phyloP scores from a whole-genome alignment of 352 stramenopile genomes.

The Globisporangium ultimum region DNA sequence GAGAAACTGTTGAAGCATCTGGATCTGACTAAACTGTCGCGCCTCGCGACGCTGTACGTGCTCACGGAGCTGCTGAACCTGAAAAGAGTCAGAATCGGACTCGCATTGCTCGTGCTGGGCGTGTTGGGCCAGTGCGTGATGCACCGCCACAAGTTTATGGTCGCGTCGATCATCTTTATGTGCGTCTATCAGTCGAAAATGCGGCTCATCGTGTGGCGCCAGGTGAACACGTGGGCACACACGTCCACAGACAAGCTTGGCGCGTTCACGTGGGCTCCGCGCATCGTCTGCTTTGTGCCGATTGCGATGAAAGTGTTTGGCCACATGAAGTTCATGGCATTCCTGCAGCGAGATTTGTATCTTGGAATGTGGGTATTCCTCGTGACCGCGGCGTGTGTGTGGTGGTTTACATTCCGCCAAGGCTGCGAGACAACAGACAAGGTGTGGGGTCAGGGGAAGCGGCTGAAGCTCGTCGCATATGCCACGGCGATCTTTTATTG shows the following conservation, averaged over 20 bases:
- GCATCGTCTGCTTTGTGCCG: constrained; percentile 45
- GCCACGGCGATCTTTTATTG: constrained; percentile 52
- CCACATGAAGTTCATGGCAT: constrained; percentile 71
- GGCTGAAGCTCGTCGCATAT: constrained; percentile 66
- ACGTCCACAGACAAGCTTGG: constrained; percentile 67
- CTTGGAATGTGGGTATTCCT: constrained; percentile 34
- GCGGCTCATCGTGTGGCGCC: constrained; percentile 26
- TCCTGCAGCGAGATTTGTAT: constrained; percentile 51
- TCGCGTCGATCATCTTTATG: constrained; percentile 60
- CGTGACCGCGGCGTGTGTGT: constrained; percentile 32
- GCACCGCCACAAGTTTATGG: constrained; percentile 75
- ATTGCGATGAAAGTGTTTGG: constrained; percentile 71
- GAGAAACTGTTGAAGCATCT: constrained; percentile 50
- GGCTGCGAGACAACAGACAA: constrained; percentile 23
- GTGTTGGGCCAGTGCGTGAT: constrained; percentile 48
- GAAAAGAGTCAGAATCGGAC: constrained; percentile 37
- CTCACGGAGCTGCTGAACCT: constrained; percentile 54
- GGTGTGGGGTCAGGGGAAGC: constrained; percentile 60
- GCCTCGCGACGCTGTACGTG: constrained; percentile 45
- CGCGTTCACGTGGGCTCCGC: constrained; percentile 49
- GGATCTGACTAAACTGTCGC: constrained; percentile 48
- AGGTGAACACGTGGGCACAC: constrained; percentile 43
- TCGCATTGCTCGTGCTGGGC: constrained; percentile 46
- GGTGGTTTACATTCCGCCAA: constrained; percentile 20
- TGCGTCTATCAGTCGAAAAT: constrained; percentile 64